A percentile compares a stretch with the other conserved stretches of the same genome.
Conservation (phyloP, 2,329 filamentous ascomycete genomes). For the Paradendryphiella salina region DNA sequence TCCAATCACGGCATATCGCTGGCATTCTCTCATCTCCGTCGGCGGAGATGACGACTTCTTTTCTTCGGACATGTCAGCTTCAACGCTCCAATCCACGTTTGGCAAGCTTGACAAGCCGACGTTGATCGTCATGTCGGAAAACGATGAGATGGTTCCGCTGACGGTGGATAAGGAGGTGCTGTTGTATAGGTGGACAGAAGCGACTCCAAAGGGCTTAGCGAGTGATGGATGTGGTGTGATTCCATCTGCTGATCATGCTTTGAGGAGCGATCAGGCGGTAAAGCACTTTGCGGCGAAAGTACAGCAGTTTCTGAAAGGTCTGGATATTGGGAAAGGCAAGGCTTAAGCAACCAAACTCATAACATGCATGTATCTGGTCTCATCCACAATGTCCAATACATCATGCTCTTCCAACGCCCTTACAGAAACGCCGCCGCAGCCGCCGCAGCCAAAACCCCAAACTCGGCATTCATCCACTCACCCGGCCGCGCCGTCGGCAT, state of each 20-base stretch:
- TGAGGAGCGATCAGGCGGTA: not conserved
- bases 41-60: constrained; percentile 28
- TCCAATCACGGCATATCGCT: constrained; percentile 23
- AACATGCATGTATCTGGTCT: not conserved
- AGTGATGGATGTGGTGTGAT: not conserved
- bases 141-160: constrained; percentile 23
- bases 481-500: constrained; percentile 24
- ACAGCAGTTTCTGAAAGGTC: not conserved
- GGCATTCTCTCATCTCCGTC: constrained; percentile 18
- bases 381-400: not conserved
- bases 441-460: constrained; percentile 35
- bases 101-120: constrained; percentile 14
- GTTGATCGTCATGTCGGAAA: constrained; percentile 16
- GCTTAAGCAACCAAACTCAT: not conserved
- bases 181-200: not conserved
- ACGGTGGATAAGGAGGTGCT: constrained; percentile 13
- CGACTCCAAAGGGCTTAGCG: not conserved
- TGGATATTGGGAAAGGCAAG: not conserved
- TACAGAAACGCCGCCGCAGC: constrained; percentile 36
- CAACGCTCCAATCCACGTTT: not conserved
- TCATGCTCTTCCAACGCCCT: not conserved
- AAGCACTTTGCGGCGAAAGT: not conserved
- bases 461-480: constrained; percentile 26
- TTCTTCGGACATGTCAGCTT: constrained; percentile 13
- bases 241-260: not conserved